Percentiles rank a stretch among this genome's conserved stretches.
Evolutionary conservation across 192 early-diverging fungal genomes (phyloP).

Genomic region (Lunasporangiospora selenospora): DNA sequence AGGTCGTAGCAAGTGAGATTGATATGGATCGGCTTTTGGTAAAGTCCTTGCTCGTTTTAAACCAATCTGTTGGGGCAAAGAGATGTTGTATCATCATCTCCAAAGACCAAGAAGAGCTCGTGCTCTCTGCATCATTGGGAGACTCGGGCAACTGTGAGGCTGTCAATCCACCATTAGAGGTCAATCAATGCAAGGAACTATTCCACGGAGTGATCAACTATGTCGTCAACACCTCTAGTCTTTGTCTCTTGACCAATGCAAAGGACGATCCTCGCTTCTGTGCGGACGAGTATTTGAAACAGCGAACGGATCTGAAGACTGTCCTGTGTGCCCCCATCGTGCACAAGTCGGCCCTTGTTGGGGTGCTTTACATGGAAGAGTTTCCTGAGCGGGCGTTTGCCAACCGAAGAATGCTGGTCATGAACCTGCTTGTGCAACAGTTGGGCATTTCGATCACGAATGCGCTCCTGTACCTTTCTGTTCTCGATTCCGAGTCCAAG

Average conservation of each 20-base stretch:
- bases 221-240: conserved; percentile 24
- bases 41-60: conserved; percentile 33
- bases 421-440: conserved; percentile 57
- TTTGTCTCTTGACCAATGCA: conserved; percentile 29
- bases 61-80: conserved; percentile 32
- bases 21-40: conserved; percentile 32
- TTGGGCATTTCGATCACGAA: conserved; percentile 60
- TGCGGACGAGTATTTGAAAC: conserved; percentile 34
- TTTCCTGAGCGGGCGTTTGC: conserved; percentile 54
- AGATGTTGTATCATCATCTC: conserved; percentile 34
- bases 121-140: conserved; percentile 24
- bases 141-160: conserved; percentile 32
- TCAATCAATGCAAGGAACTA: conserved; percentile 15
- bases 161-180: conserved; percentile 33
- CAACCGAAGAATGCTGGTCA: conserved; percentile 47
- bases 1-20: conserved; percentile 44
- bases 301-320: conserved; percentile 46
- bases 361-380: conserved; percentile 55
- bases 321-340: conserved; percentile 56
- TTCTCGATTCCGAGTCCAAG: conserved; percentile 45
- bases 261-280: conserved; percentile 46
- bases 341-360: conserved; percentile 52
- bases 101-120: conserved; percentile 37
- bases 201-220: conserved; percentile 47
- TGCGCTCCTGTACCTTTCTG: conserved; percentile 55